Base-by-base conservation (phyloP, 2,329 filamentous ascomycete species). In the Aspergillus quadricinctus region DNA sequence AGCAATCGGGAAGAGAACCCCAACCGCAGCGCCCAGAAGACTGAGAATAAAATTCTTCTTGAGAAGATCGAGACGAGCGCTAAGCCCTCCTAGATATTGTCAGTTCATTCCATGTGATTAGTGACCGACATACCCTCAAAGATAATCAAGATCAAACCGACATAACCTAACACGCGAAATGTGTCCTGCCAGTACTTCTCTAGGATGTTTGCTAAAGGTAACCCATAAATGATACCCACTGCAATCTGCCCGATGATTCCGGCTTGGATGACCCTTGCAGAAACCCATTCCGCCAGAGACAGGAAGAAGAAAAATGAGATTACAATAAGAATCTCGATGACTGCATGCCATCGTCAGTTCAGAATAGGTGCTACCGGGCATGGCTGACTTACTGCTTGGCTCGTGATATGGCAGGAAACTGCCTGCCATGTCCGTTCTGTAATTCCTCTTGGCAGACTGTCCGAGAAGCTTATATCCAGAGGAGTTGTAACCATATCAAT, bases 101-200 rank as follows among this genome's bases (percentile, higher is more conserved):
- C 51, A 56, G 61, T 55, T 56, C 37, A 55, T 48, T 14, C 49
- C 40, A 53, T 49, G 27, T 35, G 6, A 21, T 31, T 1, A 48
- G 52, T 14, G 4, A 31, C 49, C n/a, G 17, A 35, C 53, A 27
- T 40, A 70, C 69, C 69, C 60, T 81, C 77, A 55, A 81, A 80
- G 43, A 81, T 80, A 55, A 81, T 79, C 41, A 81, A 63, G 48
- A 81, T 76, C 48, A 80, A 64, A 1, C 79, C 78, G 19, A 81
- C 66, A 61, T 81, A 81, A 21, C 79, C 78, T 23, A 81, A 59
- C 2, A 71, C 71, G 4, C 80, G 65, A 54, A 80, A 80, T 0
- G 77, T 78, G 48, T 77, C 65, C 58, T 80, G 77, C 78, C 77
- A 79, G 23, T 70, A 59, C 4, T 63, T 40, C 3, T 71, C 61